These are phyloP conservation scores for Arthrobotrys conoides DNA, from an alignment of 2,329 filamentous ascomycete genomes.

Conservation along the genomic window DNA sequence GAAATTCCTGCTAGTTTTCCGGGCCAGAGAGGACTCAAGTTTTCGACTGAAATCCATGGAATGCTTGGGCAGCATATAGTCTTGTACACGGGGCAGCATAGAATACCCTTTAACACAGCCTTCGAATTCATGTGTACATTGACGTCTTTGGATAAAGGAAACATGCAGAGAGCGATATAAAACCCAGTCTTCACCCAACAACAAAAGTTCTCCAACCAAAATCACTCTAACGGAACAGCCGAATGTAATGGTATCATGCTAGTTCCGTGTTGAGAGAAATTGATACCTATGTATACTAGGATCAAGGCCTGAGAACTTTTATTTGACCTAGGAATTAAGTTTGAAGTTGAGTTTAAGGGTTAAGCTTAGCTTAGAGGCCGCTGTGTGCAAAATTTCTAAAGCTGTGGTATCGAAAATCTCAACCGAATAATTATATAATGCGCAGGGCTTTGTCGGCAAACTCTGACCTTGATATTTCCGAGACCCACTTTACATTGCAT, in stretches of 20 bases:
- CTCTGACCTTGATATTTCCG: conserved; percentile 2
- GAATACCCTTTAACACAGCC: too few species aligned
- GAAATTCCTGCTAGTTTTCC: too few species aligned
- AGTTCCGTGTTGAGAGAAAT: conserved; percentile 9
- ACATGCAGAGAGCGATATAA: too few species aligned
- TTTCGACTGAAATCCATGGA: too few species aligned
- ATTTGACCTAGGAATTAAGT: not conserved
- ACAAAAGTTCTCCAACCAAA: too few species aligned
- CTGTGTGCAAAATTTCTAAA: not conserved
- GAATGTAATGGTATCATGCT: not conserved
- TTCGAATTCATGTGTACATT: too few species aligned
- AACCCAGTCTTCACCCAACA: too few species aligned
- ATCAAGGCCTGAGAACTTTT: not conserved
- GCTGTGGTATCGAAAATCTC: not conserved
- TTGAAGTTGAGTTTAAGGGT: not conserved
- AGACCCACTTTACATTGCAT: not conserved
- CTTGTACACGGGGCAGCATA: too few species aligned
- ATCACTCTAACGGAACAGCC: not conserved
- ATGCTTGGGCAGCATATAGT: too few species aligned
- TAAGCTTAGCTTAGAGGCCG: too few species aligned
- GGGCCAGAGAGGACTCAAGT: too few species aligned
- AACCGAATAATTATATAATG: not conserved
- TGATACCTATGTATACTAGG: not conserved
- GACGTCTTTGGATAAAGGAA: too few species aligned
- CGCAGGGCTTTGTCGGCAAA: conserved; percentile 12